phyloP scores from a whole-genome alignment of 2,329 filamentous ascomycete species.

The Nemania diffusa region DNA sequence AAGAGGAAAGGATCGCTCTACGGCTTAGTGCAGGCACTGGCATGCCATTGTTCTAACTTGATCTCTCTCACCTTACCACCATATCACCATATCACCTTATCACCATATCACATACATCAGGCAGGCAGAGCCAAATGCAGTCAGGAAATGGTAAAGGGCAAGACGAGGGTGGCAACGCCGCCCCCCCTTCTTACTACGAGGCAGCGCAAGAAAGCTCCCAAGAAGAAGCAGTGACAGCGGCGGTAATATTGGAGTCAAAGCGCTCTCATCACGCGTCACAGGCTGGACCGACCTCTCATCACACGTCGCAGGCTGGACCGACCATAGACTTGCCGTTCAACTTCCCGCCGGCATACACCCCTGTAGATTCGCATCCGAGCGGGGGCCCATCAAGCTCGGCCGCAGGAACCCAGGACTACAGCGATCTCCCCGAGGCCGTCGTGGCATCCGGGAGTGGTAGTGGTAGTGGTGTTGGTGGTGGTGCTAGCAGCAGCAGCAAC shows the following conservation, averaged over 20 bases:
- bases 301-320: conserved; percentile 38
- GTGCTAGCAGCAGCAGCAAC: not conserved
- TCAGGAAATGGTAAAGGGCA: not conserved
- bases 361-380: not conserved
- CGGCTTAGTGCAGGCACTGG: no score
- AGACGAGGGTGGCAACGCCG: conserved; percentile 17
- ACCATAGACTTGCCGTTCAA: conserved; percentile 53
- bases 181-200: conserved; percentile 40
- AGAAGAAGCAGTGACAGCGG: no score
- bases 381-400: conserved; percentile 4
- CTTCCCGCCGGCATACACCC: conserved; percentile 48
- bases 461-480: no score
- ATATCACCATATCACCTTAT: not conserved
- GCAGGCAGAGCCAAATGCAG: conserved; percentile 10
- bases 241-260: no score
- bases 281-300: conserved; percentile 13
- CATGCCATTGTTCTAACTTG: not conserved
- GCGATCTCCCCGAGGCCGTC: conserved; percentile 10
- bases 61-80: not conserved
- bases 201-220: conserved; percentile 22
- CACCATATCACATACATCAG: no score
- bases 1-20: conserved; percentile 10
- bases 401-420: conserved; percentile 29
- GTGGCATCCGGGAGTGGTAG: no score
- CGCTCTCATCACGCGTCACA: not conserved